phyloP scores from a whole-genome alignment of 2,329 filamentous ascomycete species.

The Talaromyces sp. region DNA sequence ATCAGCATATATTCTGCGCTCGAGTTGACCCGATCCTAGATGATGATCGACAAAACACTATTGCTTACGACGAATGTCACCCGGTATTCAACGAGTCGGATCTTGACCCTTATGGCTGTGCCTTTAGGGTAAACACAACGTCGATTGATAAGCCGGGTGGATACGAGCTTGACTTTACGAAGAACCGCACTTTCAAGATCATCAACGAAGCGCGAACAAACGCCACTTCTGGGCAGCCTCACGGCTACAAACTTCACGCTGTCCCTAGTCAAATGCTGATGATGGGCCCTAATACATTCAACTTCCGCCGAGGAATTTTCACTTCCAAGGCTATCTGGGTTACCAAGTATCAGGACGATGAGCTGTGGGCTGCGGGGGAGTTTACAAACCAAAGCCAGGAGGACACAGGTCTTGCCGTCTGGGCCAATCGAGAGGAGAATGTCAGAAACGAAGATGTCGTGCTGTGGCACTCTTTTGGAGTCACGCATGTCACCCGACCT shows the following conservation, averaged over 20 bases:
- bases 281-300: constrained; percentile 46
- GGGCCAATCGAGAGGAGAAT: constrained; percentile 27
- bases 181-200: constrained; percentile 52
- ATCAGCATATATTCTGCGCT: constrained; percentile 65
- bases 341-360: constrained; percentile 46
- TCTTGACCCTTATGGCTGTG: constrained; percentile 59
- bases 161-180: constrained; percentile 35
- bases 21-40: constrained; percentile 60
- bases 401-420: constrained; percentile 43
- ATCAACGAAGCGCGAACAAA: constrained; percentile 50
- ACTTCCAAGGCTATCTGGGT: constrained; percentile 50
- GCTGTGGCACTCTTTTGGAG: constrained; percentile 32
- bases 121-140: constrained; percentile 52
- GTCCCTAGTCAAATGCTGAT: constrained; percentile 54
- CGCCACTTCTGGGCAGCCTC: constrained; percentile 46
- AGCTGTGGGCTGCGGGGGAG: constrained; percentile 47
- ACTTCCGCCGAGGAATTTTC: constrained; percentile 49
- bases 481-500: too few species aligned
- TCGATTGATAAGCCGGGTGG: constrained; percentile 43
- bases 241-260: constrained; percentile 52
- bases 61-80: constrained; percentile 53
- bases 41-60: constrained; percentile 52
- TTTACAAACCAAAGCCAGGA: constrained; percentile 44
- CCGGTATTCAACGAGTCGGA: constrained; percentile 48
- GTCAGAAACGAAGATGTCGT: constrained; percentile 33